Evolutionary conservation across 169 alveolate genomes (phyloP).

Genomic region (Eimeria necatrix): DNA sequence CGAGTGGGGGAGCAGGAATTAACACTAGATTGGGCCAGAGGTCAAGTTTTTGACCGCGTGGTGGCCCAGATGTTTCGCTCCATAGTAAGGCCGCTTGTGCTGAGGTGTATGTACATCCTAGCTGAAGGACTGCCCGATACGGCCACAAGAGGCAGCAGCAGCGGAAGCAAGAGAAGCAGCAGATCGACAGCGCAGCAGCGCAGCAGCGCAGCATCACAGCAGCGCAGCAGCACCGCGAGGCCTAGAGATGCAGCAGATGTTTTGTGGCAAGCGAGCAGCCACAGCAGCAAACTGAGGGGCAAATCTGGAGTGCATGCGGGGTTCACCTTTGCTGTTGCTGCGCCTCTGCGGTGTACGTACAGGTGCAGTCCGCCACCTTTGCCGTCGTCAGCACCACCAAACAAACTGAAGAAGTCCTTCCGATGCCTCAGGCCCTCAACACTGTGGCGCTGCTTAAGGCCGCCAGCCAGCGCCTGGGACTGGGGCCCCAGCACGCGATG

Average conservation of each 20-base stretch:
- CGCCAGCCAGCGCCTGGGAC: slow-evolving; percentile 93
- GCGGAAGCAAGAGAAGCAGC: too few species aligned
- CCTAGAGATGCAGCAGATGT: too few species aligned
- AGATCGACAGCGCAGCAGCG: too few species aligned
- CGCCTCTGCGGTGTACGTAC: background rate
- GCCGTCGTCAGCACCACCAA: slow-evolving; percentile 46
- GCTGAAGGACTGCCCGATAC: too few species aligned
- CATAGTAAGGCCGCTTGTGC: slow-evolving; percentile 2
- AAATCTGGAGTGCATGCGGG: too few species aligned
- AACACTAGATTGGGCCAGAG: slow-evolving; percentile 83
- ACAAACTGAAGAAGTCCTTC: slow-evolving; percentile 62
- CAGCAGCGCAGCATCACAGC: too few species aligned
- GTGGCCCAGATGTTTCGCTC: slow-evolving; percentile 66
- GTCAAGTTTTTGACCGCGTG: slow-evolving; percentile 83
- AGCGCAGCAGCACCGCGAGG: too few species aligned
- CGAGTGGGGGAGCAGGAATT: slow-evolving; percentile 81
- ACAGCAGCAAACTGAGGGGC: too few species aligned
- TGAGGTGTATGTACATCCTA: background rate
- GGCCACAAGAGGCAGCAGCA: too few species aligned
- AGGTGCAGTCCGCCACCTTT: slow-evolving; percentile 5
- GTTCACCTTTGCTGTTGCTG: background rate
- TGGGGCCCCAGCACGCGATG: slow-evolving; percentile 96
- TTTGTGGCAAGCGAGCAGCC: too few species aligned
- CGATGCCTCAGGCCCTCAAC: slow-evolving; percentile 93
- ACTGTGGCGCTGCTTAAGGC: slow-evolving; percentile 93